Base-by-base conservation (phyloP, 225 moss, liverwort and hornwort genomes). In the Bryoerythrophyllum caledonicum region DNA sequence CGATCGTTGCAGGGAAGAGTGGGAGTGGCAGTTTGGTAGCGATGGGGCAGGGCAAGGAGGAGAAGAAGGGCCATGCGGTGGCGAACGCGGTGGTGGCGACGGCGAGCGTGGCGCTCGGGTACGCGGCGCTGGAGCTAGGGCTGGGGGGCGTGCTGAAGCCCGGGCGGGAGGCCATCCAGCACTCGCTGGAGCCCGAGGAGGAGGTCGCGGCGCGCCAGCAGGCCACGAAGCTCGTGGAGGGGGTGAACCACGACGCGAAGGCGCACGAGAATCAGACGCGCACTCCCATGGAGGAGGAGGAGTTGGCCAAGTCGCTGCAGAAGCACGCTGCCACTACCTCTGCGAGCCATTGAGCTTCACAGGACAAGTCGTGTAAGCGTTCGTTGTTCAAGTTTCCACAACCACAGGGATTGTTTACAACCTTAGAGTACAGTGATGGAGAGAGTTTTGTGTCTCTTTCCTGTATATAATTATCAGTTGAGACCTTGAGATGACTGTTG, bases 51-150 rank as follows among this genome's bases (percentile, higher is more conserved):
- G 65, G 84, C 15, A 78, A 81, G 74, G 81, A 84, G 19, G 66
- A 70, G 70, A 78, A 30, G 75, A 84, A 84, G 62, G 5, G n/a
- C n/a, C 64, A 59, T 2, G 77, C 81, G 38, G 0, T 78, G 4
- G 84, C 53, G 6, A 78, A 14, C 55, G 84, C 56, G 38, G 84
- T 51, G 55, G 57, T 81, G 28, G 84, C 79, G n/a, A 67, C 74
- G 55, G 84, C 81, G 25, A 76, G 84, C 66, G 75, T 84, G 15
- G 84, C 84, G 24, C 80, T 84, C 2, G 84, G 84, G 27, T 84
- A 81, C 24, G 84, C 84, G 49, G 84, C 84, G 58, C 4, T 84
- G 65, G 84, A 84, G 68, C 35, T 84, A 14, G 84, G 84, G 13
- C 15, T 81, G 5, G 81, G 78, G 1, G 66, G 81, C 60, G 60